These are phyloP conservation scores for Alternaria sp. DNA, from an alignment of 2,329 filamentous ascomycete genomes.

Conservation along the genomic window DNA sequence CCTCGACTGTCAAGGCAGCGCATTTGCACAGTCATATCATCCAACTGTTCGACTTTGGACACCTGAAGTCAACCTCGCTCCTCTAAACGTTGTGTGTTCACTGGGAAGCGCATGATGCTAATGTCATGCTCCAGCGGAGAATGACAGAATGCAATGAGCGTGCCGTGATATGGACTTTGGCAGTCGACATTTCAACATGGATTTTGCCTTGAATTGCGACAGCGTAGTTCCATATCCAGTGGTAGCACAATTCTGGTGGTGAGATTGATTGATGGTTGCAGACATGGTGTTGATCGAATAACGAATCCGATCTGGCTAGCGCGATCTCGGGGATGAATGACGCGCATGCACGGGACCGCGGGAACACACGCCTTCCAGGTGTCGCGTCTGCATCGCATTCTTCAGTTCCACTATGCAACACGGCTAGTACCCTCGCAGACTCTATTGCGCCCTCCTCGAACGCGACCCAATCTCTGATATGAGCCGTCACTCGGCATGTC, in stretches of 20 bases:
- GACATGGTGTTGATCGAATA: background rate
- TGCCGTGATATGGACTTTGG: background rate
- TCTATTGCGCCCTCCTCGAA: background rate
- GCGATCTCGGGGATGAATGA: constrained; percentile 35
- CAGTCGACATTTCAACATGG: background rate
- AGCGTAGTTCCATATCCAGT: background rate
- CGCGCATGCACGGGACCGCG: constrained; percentile 44
- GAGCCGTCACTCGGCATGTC: constrained; percentile 45
- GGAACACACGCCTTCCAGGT: constrained; percentile 33
- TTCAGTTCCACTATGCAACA: constrained; percentile 1
- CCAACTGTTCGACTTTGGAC: background rate
- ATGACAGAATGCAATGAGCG: background rate
- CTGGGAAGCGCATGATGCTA: background rate
- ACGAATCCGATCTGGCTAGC: constrained; percentile 16
- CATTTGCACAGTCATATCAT: background rate
- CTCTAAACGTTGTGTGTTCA: background rate
- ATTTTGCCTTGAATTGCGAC: background rate
- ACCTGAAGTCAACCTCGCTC: too few relatives aligned
- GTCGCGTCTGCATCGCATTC: constrained; percentile 7
- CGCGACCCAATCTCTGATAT: background rate
- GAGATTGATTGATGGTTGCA: background rate
- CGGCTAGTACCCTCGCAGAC: background rate
- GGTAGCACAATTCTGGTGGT: background rate
- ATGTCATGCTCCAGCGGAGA: background rate
- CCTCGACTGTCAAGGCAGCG: background rate